Percentiles rank a stretch among this genome's conserved stretches.
phyloP scores from a whole-genome alignment of 495 filamentous ascomycete genomes.

The Tuber melanosporum region DNA sequence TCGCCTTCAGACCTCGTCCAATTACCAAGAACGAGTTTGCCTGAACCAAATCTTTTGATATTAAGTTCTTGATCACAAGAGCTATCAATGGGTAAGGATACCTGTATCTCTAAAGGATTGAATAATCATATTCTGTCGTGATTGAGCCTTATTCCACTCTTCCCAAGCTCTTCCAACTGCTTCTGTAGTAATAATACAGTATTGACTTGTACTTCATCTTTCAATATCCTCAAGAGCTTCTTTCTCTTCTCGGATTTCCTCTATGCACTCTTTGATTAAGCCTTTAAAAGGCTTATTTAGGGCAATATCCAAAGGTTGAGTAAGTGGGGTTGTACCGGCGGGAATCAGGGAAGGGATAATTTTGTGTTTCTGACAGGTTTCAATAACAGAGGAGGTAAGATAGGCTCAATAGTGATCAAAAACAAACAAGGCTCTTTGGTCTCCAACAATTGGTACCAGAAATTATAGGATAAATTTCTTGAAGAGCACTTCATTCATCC shows the following conservation, averaged over 20 bases:
- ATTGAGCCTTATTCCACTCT: slow-evolving; percentile 6
- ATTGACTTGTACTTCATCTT: slow-evolving; percentile 9
- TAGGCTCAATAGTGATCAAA: slow-evolving; percentile 6
- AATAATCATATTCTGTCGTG: slow-evolving; percentile 5
- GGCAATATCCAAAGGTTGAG: neutral
- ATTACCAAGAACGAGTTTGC: neutral
- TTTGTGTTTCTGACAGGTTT: slow-evolving; percentile 1
- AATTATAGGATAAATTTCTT: slow-evolving; percentile 4
- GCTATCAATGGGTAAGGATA: neutral
- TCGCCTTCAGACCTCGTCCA: neutral
- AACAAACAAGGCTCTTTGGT: neutral
- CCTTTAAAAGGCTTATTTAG: slow-evolving; percentile 12
- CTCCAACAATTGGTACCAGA: neutral
- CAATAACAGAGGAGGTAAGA: neutral
- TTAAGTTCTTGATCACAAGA: slow-evolving; percentile 9
- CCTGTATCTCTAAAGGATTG: neutral
- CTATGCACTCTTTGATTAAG: slow-evolving; percentile 4
- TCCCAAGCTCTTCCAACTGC: slow-evolving; percentile 9
- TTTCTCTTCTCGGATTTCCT: neutral
- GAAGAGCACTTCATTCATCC: slow-evolving; percentile 6
- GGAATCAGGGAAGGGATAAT: slow-evolving; percentile 4
- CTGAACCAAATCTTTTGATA: neutral
- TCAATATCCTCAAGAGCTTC: slow-evolving; percentile 9
- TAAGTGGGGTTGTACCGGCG: neutral
- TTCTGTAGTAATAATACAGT: slow-evolving; percentile 6